Percentiles rank a stretch among this genome's conserved stretches.
Evolutionary conservation across 108 stramenopile species (phyloP).

Genomic region (Nitzschia palea): DNA sequence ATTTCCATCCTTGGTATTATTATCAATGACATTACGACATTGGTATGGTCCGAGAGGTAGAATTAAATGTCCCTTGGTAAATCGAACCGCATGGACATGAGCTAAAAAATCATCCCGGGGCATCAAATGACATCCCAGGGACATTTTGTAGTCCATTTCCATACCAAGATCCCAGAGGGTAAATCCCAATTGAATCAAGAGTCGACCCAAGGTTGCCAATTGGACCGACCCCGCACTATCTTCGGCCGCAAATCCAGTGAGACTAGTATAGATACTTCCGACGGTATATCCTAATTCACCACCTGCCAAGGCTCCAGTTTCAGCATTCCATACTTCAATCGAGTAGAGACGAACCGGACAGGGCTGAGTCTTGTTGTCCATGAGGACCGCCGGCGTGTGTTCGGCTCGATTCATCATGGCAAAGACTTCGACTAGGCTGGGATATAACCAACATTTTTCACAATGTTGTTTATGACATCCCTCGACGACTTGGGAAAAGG

Average conservation of each 20-base stretch:
- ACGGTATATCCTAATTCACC: conserved; percentile 87
- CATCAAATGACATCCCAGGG: conserved; percentile 57
- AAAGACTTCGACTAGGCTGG: conserved; percentile 72
- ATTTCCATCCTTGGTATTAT: no score
- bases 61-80: conserved; percentile 12
- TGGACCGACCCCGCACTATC: conserved; percentile 85
- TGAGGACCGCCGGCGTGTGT: conserved; percentile 1
- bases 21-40: background rate
- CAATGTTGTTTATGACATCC: conserved; percentile 85
- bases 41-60: conserved; percentile 13
- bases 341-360: conserved; percentile 73
- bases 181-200: conserved; percentile 53
- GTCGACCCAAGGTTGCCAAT: conserved; percentile 58
- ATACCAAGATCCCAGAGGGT: conserved; percentile 80
- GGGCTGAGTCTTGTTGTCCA: conserved; percentile 8
- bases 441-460: conserved; percentile 67
- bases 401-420: conserved; percentile 35
- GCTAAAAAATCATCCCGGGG: conserved; percentile 63
- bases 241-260: conserved; percentile 75
- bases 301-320: conserved; percentile 59
- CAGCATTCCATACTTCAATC: conserved; percentile 73
- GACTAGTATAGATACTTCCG: conserved; percentile 75
- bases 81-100: conserved; percentile 41
- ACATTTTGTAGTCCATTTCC: conserved; percentile 59
- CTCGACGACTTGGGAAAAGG: conserved; percentile 63